Percentiles rank a stretch among this genome's conserved stretches.
phyloP scores from a whole-genome alignment of 2,329 filamentous ascomycete species.

The Westerdykella sp. region DNA sequence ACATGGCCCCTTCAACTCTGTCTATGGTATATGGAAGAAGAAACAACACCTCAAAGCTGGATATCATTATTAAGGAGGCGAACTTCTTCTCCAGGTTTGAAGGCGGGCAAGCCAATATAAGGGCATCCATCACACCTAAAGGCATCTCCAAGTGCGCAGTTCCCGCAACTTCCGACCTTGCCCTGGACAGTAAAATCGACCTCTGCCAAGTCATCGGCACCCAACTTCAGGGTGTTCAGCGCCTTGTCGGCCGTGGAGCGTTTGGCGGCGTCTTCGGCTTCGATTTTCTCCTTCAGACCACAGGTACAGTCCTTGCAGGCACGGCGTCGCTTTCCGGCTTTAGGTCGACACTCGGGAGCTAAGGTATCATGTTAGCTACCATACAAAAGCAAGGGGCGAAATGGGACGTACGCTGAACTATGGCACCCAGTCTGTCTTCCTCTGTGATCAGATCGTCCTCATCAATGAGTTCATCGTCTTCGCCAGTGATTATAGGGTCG shows the following conservation, averaged over 20 bases:
- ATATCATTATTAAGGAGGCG: conserved; percentile 77
- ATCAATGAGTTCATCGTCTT: conserved; percentile 82
- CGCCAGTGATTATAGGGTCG: conserved; percentile 46
- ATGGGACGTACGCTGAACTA: conserved; percentile 61
- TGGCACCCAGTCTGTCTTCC: conserved; percentile 70
- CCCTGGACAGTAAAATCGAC: conserved; percentile 97
- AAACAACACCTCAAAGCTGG: conserved; percentile 54
- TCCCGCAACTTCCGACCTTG: conserved; percentile 91
- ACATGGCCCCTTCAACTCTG: too few relatives aligned
- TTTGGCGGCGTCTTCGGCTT: conserved; percentile 72
- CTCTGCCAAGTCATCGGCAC: conserved; percentile 73
- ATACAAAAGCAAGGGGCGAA: conserved; percentile 1
- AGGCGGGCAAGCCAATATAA: conserved; percentile 87
- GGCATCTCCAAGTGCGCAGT: conserved; percentile 88
- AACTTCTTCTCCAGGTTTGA: conserved; percentile 96
- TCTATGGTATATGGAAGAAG: too few relatives aligned
- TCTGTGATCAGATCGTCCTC: conserved; percentile 82
- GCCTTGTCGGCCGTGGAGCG: conserved; percentile 58
- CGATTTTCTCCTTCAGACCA: conserved; percentile 77
- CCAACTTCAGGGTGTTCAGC: conserved; percentile 64
- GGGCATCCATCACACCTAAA: conserved; percentile 61
- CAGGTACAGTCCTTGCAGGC: conserved; percentile 98
- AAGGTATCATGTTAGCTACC: conserved; percentile 8
- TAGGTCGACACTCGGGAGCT: conserved; percentile 83
- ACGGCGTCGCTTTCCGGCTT: conserved; percentile 78